These are phyloP conservation scores for Phyllosticta capitalensis DNA, from an alignment of 2,329 filamentous ascomycete genomes.

Conservation along the genomic window DNA sequence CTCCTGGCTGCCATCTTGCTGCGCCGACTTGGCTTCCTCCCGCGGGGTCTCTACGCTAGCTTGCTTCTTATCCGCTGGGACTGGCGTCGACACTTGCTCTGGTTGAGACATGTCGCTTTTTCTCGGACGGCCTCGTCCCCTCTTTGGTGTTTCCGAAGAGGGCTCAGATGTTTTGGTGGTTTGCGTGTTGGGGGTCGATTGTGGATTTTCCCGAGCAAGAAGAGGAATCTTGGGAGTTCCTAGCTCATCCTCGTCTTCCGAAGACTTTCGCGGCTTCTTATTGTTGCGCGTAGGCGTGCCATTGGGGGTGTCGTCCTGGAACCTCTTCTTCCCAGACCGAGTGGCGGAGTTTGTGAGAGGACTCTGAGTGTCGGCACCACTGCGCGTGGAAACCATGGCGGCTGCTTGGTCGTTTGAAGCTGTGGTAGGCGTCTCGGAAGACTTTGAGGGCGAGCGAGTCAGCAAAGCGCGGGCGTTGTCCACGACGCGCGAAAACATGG, in stretches of 20 bases:
- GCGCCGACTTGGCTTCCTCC: background rate
- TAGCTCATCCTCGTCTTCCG: background rate
- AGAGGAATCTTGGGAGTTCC: slow-evolving; percentile 1
- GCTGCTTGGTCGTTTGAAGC: background rate
- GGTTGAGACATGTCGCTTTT: background rate
- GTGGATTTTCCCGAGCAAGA: background rate
- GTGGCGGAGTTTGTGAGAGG: slow-evolving; percentile 1
- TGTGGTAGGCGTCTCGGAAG: background rate
- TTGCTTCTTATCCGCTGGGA: background rate
- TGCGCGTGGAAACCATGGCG: slow-evolving; percentile 10
- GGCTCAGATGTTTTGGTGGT: background rate
- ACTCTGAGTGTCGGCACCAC: slow-evolving; percentile 8
- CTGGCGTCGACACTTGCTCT: background rate
- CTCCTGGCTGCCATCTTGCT: background rate
- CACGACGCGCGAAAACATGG: slow-evolving; percentile 25
- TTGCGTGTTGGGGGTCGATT: background rate
- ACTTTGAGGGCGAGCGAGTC: slow-evolving; percentile 21
- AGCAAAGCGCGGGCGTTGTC: slow-evolving; percentile 22
- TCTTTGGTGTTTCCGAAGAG: background rate
- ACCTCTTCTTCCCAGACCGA: slow-evolving; percentile 6
- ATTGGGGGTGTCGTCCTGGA: slow-evolving; percentile 4
- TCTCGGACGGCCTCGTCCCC: background rate
- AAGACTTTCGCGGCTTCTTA: slow-evolving; percentile 5
- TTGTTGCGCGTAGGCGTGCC: background rate
- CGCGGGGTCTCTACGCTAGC: background rate